Percentiles rank a stretch among this genome's conserved stretches.
Evolutionary conservation across 164 flowering plant genomes (phyloP).

Genomic region (Amborella trichopoda): DNA sequence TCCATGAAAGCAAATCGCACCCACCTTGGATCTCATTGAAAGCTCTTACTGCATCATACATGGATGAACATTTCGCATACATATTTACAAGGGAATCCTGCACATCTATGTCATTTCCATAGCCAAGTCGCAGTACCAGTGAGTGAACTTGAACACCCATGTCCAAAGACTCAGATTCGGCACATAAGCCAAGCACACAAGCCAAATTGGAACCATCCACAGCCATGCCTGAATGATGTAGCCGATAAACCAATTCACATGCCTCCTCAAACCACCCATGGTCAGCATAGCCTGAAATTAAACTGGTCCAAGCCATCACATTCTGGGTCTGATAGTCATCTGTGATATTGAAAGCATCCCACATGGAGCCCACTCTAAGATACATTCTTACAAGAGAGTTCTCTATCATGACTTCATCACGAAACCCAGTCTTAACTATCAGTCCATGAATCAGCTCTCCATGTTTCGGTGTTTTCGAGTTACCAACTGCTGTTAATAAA

Average conservation of each 20-base stretch:
- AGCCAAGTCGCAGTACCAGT: slow-evolving; percentile 3
- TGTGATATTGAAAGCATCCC: slow-evolving; percentile 6
- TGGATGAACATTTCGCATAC: slow-evolving; percentile 11
- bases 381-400: slow-evolving; percentile 15
- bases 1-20: slow-evolving; percentile 7
- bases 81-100: slow-evolving; percentile 9
- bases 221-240: slow-evolving; percentile 1
- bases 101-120: slow-evolving; percentile 3
- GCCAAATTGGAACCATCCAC: slow-evolving; percentile 4
- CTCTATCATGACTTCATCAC: slow-evolving; percentile 7
- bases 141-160: slow-evolving; percentile 12
- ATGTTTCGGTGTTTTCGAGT: background rate
- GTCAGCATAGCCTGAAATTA: slow-evolving; percentile 6
- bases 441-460: slow-evolving; percentile 7
- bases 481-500: slow-evolving; percentile 4
- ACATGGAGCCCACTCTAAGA: slow-evolving; percentile 3
- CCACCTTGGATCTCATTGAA: background rate
- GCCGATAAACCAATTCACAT: slow-evolving; percentile 3
- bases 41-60: slow-evolving; percentile 1
- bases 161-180: slow-evolving; percentile 3
- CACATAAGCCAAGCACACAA: slow-evolving; percentile 7
- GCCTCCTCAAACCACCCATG: slow-evolving; percentile 9
- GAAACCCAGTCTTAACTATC: slow-evolving; percentile 9
- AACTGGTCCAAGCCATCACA: slow-evolving; percentile 10
- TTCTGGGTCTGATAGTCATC: slow-evolving; percentile 3